Evolutionary conservation across 768 basidiomycete genomes (phyloP), one percentile per base, ranked within the genome.

Genomic region (Scleroderma bovista): DNA sequence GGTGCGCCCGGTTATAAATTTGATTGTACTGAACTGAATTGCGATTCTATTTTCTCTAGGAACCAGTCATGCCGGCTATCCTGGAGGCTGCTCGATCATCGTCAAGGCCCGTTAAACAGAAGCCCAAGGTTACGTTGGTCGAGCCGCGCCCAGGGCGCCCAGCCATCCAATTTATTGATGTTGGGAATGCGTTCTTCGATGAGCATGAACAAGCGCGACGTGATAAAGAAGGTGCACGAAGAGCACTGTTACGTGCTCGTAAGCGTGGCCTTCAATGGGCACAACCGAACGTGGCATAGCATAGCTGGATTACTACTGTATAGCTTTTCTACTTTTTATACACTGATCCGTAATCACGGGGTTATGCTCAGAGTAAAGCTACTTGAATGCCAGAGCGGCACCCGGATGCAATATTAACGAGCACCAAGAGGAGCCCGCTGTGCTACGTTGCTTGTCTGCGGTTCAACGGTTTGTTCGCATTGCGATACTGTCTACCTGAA

Each of bases 161-260:
- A 9, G 60, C 78, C 2, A 73, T 86, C 41, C 76, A 76, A 59
- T 88, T 92, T 57, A 68, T 86, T 16, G 88, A 92, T 59, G 79
- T 90, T 3, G 88, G 88, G 1, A 75, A 76, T 20, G 78, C 81
- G 60, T 89, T 86, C 62, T 60, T 89, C 48, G 75, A 87, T 39
- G 64, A 75, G 26, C 73, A 77, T 37, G 80, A 80, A 44, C 75
- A 72, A 11, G 56, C 73, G 44, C 72, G 73, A 52, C 72, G 84
- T 38, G 72, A 77, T 47, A 71, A 73, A 20, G 71, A 71, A 50
- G 73, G 78, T 1, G 73, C 75, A 53, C 74, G 81, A 39, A 72
- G 80, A 52, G 67, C 73, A 8, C 64, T 32, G 36, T 8, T 66
- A 32, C 69, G 62, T 50, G 56, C 57, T 41, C 63, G 65, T 55